Evolutionary conservation across 768 basidiomycete species (phyloP), one percentile per base, ranked within the genome.

Genomic region (Sistotremastrum niveocremeum): DNA sequence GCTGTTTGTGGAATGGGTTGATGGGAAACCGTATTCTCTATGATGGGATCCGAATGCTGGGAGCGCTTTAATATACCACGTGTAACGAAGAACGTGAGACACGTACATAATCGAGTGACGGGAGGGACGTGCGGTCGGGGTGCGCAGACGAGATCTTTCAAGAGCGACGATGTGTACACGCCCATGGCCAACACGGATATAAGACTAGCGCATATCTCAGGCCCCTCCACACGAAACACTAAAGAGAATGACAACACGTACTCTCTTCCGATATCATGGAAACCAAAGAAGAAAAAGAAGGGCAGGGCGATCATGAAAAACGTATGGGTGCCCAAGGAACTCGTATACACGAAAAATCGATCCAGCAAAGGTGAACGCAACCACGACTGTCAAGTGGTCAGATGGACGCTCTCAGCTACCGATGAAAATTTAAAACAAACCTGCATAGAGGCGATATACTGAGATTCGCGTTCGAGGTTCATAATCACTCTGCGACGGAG

Each of bases 261-360:
- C 88, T 80, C 88, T 55, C 77, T 62, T 8, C 83, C 89, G 37
- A 80, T 65, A 37, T 79, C 72, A 2, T 65, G 66, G 52, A 78
- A 72, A 0, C 93, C 93, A 57, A 94, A 95, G 70, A 91, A 97
- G 56, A 84, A 94, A 50, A 88, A 70, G 0, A 79, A 67, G 0
- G 94, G 94, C 5, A 99, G 66, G 49, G 84, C 73, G 33, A 78
- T 75, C 83, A 94, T 88, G 71, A 98, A 97, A 65, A 91, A 97
- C 0, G 84, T 89, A 55, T 90, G 89, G 1, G 86, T 88, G 0
- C 77, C 89, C 7, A 88, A 67, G 0, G 80, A 71, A 0, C 84
- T 87, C 0, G 83, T 77, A 51, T 90, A 83, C 33, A 91, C 75
- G 57, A 93, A 91, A 56, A 87, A 93, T 1, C 67, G 64, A 56